Percentiles rank a stretch among this genome's conserved stretches.
phyloP scores from a whole-genome alignment of 176 grass and related monocot genomes.

The Raddia distichophylla region DNA sequence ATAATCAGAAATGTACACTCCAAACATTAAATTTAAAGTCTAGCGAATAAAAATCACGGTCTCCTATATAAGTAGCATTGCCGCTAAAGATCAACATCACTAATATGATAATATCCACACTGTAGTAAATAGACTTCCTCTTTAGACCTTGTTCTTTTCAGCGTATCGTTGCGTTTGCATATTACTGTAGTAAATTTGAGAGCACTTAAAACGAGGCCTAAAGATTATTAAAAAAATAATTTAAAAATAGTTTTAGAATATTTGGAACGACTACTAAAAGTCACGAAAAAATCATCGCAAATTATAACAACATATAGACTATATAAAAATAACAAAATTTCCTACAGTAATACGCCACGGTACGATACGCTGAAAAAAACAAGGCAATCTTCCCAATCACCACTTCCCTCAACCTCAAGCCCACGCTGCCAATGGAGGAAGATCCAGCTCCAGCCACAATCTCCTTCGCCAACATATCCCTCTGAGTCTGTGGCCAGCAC shows the following conservation, averaged over 20 bases:
- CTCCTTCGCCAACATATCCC: not conserved
- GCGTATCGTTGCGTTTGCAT: too few relatives aligned
- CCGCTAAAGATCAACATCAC: slow-evolving; percentile 3
- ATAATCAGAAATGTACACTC: not conserved
- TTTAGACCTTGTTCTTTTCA: too few relatives aligned
- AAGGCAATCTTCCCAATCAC: not conserved
- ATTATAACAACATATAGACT: too few relatives aligned
- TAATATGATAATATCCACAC: not conserved
- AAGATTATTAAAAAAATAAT: too few relatives aligned
- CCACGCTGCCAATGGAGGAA: not conserved
- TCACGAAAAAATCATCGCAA: too few relatives aligned
- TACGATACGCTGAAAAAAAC: too few relatives aligned
- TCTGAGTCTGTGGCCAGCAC: not conserved
- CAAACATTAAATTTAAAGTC: not conserved
- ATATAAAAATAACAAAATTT: too few relatives aligned
- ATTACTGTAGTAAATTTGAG: too few relatives aligned
- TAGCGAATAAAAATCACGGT: not conserved
- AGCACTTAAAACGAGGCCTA: too few relatives aligned
- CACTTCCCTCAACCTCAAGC: not conserved
- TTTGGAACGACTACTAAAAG: too few relatives aligned
- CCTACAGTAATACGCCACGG: too few relatives aligned
- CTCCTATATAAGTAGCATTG: not conserved
- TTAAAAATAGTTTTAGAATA: too few relatives aligned
- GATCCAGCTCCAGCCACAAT: not conserved
- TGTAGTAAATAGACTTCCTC: not conserved